These are phyloP conservation scores for Coriolopsis trogii DNA, from an alignment of 1,284 basidiomycete species.

Conservation along the genomic window DNA sequence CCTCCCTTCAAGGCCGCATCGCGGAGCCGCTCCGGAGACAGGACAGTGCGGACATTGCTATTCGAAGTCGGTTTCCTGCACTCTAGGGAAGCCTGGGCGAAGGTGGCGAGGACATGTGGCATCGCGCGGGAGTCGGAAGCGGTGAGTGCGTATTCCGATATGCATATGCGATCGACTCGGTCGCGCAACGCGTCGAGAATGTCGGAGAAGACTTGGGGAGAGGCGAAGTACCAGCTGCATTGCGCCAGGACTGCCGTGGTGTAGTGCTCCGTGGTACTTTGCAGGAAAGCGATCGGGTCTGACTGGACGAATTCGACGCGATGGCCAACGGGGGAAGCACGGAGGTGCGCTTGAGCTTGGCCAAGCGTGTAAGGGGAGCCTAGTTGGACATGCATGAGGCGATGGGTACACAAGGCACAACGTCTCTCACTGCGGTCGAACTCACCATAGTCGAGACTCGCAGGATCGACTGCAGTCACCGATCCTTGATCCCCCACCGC, in stretches of 20 bases:
- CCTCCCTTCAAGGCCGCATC: conserved; percentile 34
- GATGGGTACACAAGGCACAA: too few species aligned
- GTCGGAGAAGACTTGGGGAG: conserved; percentile 35
- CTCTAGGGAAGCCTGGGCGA: conserved; percentile 43
- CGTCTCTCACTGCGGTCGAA: too few species aligned
- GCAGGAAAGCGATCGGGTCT: conserved; percentile 38
- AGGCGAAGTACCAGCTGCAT: conserved; percentile 46
- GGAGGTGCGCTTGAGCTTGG: conserved; percentile 42
- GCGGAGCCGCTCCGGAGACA: conserved; percentile 39
- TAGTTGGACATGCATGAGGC: too few species aligned
- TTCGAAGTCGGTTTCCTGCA: conserved; percentile 33
- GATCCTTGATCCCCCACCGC: conserved; percentile 40
- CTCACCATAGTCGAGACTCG: conserved; percentile 41
- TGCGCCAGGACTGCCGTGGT: conserved; percentile 42
- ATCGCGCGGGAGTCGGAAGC: conserved; percentile 27
- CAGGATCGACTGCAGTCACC: conserved; percentile 46
- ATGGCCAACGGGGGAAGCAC: conserved; percentile 34
- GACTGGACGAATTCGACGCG: conserved; percentile 42
- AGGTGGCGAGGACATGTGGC: conserved; percentile 43
- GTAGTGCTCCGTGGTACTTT: conserved; percentile 27
- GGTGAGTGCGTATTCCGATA: conserved; percentile 43
- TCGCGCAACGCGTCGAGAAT: conserved; percentile 36
- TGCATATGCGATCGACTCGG: conserved; percentile 35
- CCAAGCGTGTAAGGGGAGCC: conserved; percentile 43
- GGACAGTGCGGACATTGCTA: conserved; percentile 44